phyloP scores from a whole-genome alignment of 2,329 filamentous ascomycete genomes.

The Sclerotinia glacialis region DNA sequence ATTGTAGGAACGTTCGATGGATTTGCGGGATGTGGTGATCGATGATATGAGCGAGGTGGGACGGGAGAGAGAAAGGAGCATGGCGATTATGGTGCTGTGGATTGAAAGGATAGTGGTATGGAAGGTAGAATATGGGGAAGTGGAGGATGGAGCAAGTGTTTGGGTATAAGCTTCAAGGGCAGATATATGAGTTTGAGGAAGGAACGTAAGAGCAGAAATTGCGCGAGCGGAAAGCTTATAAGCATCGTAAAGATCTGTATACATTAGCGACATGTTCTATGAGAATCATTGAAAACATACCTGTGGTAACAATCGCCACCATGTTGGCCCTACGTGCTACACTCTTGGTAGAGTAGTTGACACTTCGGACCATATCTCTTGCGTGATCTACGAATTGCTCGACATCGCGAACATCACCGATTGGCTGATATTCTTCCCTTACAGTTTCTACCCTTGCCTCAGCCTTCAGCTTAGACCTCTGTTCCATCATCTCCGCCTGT shows the following conservation, averaged over 20 bases:
- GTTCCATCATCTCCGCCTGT: constrained; percentile 83
- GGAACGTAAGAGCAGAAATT: constrained; percentile 58
- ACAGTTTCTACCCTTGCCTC: constrained; percentile 80
- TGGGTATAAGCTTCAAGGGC: constrained; percentile 72
- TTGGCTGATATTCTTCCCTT: constrained; percentile 81
- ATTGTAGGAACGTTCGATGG: constrained; percentile 73
- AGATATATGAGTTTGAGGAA: constrained; percentile 64
- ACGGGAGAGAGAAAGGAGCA: constrained; percentile 74
- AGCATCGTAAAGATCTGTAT: constrained; percentile 67
- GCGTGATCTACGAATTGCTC: constrained; percentile 92
- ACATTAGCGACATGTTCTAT: constrained; percentile 35
- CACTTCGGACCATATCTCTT: constrained; percentile 79
- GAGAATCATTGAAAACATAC: constrained; percentile 43
- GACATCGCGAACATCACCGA: constrained; percentile 80
- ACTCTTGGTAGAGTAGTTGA: constrained; percentile 79
- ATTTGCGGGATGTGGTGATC: constrained; percentile 71
- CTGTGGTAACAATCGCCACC: constrained; percentile 61
- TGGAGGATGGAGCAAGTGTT: constrained; percentile 63
- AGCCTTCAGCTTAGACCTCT: constrained; percentile 83
- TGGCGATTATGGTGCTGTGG: constrained; percentile 79
- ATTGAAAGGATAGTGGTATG: constrained; percentile 75
- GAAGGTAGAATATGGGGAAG: constrained; percentile 69
- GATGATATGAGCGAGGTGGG: constrained; percentile 74
- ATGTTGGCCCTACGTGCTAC: constrained; percentile 77
- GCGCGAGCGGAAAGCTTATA: constrained; percentile 53